A percentile compares a stretch with the other conserved stretches of the same genome.
Conservation (phyloP, 257 asterid species). For the Ajuga chamaepitys region DNA sequence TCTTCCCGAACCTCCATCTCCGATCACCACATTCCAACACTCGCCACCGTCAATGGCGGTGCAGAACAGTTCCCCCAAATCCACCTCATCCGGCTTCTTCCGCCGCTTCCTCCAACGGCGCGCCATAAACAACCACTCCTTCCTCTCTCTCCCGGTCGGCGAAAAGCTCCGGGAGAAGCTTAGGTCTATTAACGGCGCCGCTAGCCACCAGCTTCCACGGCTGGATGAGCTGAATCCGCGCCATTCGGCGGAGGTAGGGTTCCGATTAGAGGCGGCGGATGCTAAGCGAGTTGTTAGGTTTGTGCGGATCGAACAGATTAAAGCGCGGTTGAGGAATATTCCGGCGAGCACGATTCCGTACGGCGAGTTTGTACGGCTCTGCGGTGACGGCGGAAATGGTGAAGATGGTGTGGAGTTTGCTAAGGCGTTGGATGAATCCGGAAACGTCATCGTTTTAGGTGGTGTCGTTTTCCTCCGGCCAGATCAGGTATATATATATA, state of each 20-base stretch:
- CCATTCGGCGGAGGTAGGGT: conserved; percentile 8
- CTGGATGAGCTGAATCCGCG: conserved; percentile 25
- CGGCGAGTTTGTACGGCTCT: conserved; percentile 42
- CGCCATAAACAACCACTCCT: conserved; percentile 39
- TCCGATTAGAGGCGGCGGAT: conserved; percentile 31
- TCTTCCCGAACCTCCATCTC: conserved; percentile 4
- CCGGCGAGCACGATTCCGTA: conserved; percentile 52
- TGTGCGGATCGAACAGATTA: conserved; percentile 46
- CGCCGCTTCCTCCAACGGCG: conserved; percentile 50
- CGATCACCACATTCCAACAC: conserved; percentile 11
- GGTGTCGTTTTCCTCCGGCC: conserved; percentile 74
- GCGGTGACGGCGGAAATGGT: conserved; percentile 33
- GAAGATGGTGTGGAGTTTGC: conserved; percentile 61
- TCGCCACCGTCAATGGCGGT: conserved; percentile 17
- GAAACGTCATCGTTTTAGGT: conserved; percentile 71
- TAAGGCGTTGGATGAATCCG: conserved; percentile 58
- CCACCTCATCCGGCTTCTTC: conserved; percentile 22
- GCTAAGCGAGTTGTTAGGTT: conserved; percentile 46
- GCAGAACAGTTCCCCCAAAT: neutral
- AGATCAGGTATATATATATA: conserved; percentile 44
- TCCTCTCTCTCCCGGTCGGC: conserved; percentile 52
- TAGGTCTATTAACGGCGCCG: conserved; percentile 28
- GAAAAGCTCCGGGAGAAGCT: conserved; percentile 55
- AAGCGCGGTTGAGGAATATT: conserved; percentile 30
- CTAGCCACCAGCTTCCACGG: conserved; percentile 23